These are phyloP conservation scores for Penicillium goetzii DNA, from an alignment of 495 filamentous ascomycete genomes.

Conservation along the genomic window DNA sequence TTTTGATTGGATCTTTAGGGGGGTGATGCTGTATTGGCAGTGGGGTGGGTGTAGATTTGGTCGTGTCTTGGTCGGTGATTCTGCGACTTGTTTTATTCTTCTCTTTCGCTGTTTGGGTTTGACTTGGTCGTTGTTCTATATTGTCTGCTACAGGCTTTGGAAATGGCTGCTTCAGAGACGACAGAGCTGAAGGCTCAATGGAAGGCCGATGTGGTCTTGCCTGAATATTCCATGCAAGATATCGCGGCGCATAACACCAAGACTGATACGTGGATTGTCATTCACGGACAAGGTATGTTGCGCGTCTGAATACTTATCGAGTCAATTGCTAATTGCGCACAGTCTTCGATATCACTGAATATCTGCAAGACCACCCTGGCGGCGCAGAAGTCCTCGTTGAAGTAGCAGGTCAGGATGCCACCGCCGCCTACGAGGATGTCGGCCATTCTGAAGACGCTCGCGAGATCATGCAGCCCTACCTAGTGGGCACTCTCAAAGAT, in stretches of 20 bases:
- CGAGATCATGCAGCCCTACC: conserved; percentile 34
- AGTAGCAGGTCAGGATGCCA: conserved; percentile 57
- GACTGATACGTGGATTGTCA: conserved; percentile 53
- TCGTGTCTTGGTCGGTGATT: neutral
- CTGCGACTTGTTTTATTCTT: conserved; percentile 9
- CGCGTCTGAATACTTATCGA: neutral
- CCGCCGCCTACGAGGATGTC: conserved; percentile 53
- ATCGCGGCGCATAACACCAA: conserved; percentile 51
- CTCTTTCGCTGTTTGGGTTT: neutral
- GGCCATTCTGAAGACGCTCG: conserved; percentile 56
- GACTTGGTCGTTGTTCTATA: neutral
- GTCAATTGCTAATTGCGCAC: neutral
- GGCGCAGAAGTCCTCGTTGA: conserved; percentile 53
- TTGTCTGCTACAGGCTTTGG: neutral
- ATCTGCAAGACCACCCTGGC: conserved; percentile 58
- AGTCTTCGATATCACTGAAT: conserved; percentile 55
- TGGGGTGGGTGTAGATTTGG: conserved; percentile 1
- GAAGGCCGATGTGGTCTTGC: conserved; percentile 21
- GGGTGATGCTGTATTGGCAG: neutral
- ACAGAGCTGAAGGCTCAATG: conserved; percentile 27
- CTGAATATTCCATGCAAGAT: conserved; percentile 44
- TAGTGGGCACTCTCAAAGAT: conserved; percentile 39
- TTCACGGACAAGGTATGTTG: conserved; percentile 55
- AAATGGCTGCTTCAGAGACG: conserved; percentile 23
- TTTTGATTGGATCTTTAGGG: neutral